phyloP scores from a whole-genome alignment of 495 filamentous ascomycete species.

The Poronia punctata region DNA sequence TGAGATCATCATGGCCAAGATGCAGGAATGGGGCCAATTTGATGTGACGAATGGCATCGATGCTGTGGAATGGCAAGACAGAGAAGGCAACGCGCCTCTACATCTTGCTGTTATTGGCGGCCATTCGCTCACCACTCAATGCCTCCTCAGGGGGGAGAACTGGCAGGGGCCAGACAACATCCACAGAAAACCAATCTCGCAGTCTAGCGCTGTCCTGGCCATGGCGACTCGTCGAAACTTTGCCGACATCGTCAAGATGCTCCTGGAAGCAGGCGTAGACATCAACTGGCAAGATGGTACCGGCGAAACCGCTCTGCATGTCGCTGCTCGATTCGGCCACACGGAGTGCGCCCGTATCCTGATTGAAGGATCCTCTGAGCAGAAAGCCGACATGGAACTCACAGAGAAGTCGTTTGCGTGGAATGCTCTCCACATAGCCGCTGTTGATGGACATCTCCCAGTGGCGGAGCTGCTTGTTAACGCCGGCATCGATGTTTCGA shows the following conservation, averaged over 20 bases:
- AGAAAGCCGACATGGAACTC: constrained; percentile 69
- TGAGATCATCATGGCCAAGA: constrained; percentile 75
- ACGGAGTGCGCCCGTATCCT: constrained; percentile 69
- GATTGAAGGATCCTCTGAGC: constrained; percentile 57
- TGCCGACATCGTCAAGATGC: constrained; percentile 68
- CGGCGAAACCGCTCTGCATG: constrained; percentile 89
- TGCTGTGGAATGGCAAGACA: constrained; percentile 78
- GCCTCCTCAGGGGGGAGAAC: constrained; percentile 71
- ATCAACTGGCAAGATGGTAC: constrained; percentile 90
- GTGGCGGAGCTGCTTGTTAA: constrained; percentile 66
- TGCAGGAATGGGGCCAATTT: constrained; percentile 85
- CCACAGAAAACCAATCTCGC: constrained; percentile 60
- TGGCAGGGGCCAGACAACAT: constrained; percentile 55
- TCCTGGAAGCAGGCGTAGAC: constrained; percentile 87
- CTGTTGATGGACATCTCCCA: constrained; percentile 72
- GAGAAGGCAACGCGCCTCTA: constrained; percentile 83
- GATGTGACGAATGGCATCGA: constrained; percentile 80
- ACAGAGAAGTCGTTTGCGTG: constrained; percentile 81
- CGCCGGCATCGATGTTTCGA: constrained; percentile 66
- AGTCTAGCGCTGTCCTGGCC: constrained; percentile 84
- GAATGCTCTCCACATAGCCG: constrained; percentile 88
- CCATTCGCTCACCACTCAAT: constrained; percentile 76
- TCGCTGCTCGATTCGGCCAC: constrained; percentile 85
- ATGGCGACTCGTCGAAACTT: constrained; percentile 83
- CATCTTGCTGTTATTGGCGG: constrained; percentile 90